Evolutionary conservation across 2,329 filamentous ascomycete species (phyloP).

Genomic region (Trichoderma sp.): DNA sequence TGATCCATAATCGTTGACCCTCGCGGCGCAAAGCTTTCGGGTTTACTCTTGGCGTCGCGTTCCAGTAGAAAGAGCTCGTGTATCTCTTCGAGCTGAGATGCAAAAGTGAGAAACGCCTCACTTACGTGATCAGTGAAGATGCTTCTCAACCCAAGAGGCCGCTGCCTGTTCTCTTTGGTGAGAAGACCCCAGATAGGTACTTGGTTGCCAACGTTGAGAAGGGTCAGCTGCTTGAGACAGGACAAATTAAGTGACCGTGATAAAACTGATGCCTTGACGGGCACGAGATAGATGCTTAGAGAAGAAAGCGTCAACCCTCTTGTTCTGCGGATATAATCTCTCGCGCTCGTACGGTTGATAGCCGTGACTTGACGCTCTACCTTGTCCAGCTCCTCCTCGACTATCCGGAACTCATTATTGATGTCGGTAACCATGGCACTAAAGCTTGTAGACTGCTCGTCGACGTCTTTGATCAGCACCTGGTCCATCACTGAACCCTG

Average conservation of each 20-base stretch:
- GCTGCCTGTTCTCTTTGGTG: conserved; percentile 53
- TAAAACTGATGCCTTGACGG: conserved; percentile 60
- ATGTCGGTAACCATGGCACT: conserved; percentile 39
- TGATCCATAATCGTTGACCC: conserved; percentile 56
- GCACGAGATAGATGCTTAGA: conserved; percentile 60
- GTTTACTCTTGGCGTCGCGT: conserved; percentile 51
- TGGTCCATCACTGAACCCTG: conserved; percentile 32
- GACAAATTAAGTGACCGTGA: conserved; percentile 58
- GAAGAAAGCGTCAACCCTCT: conserved; percentile 59
- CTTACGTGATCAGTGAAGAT: conserved; percentile 67
- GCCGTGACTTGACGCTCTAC: not conserved
- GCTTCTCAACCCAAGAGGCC: conserved; percentile 55
- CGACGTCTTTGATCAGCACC: conserved; percentile 28
- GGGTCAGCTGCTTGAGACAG: conserved; percentile 57
- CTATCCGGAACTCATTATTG: conserved; percentile 37
- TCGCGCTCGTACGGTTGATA: conserved; percentile 34
- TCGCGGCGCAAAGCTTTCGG: conserved; percentile 55
- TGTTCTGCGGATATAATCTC: conserved; percentile 58
- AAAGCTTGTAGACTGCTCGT: conserved; percentile 35
- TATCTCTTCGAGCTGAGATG: conserved; percentile 54
- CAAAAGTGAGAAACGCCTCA: conserved; percentile 53
- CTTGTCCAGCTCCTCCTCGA: conserved; percentile 41
- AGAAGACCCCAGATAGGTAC: conserved; percentile 60
- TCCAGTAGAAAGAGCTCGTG: conserved; percentile 64
- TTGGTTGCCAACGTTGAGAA: conserved; percentile 66